A percentile compares a stretch with the other conserved stretches of the same genome.
phyloP scores from a whole-genome alignment of 1,139 yeast species.

The Suhomyces guaymorum region DNA sequence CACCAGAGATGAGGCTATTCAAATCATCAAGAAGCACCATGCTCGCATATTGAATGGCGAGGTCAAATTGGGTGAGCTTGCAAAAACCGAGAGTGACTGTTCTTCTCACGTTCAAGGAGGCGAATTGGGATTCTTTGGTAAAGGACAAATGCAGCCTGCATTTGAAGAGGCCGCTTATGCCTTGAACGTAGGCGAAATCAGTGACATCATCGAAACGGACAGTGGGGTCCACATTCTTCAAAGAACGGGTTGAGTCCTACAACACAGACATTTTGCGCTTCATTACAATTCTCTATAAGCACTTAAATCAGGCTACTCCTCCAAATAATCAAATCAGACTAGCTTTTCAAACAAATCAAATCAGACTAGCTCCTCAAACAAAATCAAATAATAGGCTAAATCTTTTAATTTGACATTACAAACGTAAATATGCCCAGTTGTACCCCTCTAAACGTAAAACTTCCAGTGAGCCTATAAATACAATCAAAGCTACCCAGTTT shows the following conservation, averaged over 20 bases:
- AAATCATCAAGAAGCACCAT: slow-evolving; percentile 59
- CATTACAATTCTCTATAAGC: no score
- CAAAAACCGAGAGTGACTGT: slow-evolving; percentile 85
- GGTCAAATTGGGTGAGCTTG: slow-evolving; percentile 66
- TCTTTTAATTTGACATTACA: no score
- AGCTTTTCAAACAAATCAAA: no score
- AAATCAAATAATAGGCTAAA: no score
- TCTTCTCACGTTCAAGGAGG: slow-evolving; percentile 86
- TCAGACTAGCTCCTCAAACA: no score
- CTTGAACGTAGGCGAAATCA: slow-evolving; percentile 78
- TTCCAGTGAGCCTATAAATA: no score
- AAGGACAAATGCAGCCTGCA: slow-evolving; percentile 92
- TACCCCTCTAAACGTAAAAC: no score
- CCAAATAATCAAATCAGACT: no score
- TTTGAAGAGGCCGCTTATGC: slow-evolving; percentile 88
- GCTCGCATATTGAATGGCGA: slow-evolving; percentile 70
- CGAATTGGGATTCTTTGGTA: slow-evolving; percentile 85
- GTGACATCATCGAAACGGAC: slow-evolving; percentile 83
- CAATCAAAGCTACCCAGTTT: no score
- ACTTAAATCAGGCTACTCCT: no score
- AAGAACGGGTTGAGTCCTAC: slow-evolving; percentile 80
- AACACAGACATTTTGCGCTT: no score
- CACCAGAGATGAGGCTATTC: slow-evolving; percentile 80
- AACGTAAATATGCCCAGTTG: no score
- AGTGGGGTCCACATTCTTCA: slow-evolving; percentile 89